Base-by-base conservation (phyloP, 371 early-diverging fungal genomes). In the Mortierella polycephala region DNA sequence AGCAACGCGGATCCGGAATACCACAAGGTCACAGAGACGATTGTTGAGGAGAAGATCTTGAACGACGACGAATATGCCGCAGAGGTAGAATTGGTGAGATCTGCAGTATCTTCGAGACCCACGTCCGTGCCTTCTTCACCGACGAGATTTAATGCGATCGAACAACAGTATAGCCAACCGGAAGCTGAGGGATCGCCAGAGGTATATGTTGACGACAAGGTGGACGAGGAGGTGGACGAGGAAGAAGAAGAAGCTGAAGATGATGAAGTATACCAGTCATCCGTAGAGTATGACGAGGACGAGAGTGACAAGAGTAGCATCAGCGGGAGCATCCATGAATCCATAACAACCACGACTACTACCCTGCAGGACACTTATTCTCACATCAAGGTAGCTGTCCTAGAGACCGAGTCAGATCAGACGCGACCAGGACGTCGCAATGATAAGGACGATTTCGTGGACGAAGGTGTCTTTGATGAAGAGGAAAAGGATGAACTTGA, bases 381-480 rank as follows among this genome's bases (percentile, higher is more conserved):
- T 39, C 20, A 40, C 16, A 5, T 21, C 4, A 52, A 53, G 37
- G 14, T 46, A 8, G 5, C 8, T 45, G 46, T 45, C 46, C 12
- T 45, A 7, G 61, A 11, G 21, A 7, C 52, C n/a, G 12, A 16
- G 8, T n/a, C 39, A 5, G 13, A n/a, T n/a, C 42, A 23, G 1
- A 37, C 10, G 30, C 42, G 20, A 8, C 64, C 39, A n/a, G 47
- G 7, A 18, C 56, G 9, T 4, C 66, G 30, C 5, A 50, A 5
- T 9, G 45, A 56, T 10, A 18, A 41, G 13, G 62, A 70, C 14
- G 70, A 69, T 21, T 61, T 77, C 41, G 64, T 58, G 30, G 77
- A 77, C 30, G 77, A 77, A 50, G 77, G 72, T 11, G 62, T 77
- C 18, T 77, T 77, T 61, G 77, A 77, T n/a, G 77, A 71, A 51